Evolutionary conservation across 1,284 basidiomycete species (phyloP).

Genomic region (Irpex sp.): DNA sequence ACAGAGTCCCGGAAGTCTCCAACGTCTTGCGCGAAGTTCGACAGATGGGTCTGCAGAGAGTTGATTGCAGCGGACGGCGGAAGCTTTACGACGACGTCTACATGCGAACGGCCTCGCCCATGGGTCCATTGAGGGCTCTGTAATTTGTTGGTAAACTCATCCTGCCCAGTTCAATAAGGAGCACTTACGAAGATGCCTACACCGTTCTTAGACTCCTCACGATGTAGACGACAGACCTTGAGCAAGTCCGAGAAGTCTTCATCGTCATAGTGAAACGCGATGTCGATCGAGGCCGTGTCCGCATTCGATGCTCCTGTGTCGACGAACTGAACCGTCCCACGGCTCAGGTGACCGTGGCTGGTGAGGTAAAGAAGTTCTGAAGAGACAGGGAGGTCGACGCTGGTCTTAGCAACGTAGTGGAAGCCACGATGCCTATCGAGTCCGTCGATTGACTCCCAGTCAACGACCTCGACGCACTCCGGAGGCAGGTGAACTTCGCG

Average conservation of each 20-base stretch:
- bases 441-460: not conserved
- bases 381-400: slow-evolving; percentile 19
- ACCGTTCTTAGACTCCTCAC: slow-evolving; percentile 17
- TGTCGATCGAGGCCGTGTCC: slow-evolving; percentile 16
- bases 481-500: not conserved
- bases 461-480: not conserved
- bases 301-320: not conserved
- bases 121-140: not conserved
- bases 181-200: slow-evolving; percentile 27
- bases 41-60: not conserved
- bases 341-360: slow-evolving; percentile 16
- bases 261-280: slow-evolving; percentile 16
- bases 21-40: not conserved
- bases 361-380: slow-evolving; percentile 23
- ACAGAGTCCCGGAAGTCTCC: not conserved
- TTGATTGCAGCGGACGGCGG: not conserved
- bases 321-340: slow-evolving; percentile 17
- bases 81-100: not conserved
- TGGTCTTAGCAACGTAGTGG: slow-evolving; percentile 12
- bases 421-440: not conserved
- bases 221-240: slow-evolving; percentile 19
- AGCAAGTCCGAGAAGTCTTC: slow-evolving; percentile 14
- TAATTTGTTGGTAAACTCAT: not conserved
- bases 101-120: not conserved
- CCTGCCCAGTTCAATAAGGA: not conserved